Conservation (phyloP, 345 rosid species). For the Gossypium rotundifolium region DNA sequence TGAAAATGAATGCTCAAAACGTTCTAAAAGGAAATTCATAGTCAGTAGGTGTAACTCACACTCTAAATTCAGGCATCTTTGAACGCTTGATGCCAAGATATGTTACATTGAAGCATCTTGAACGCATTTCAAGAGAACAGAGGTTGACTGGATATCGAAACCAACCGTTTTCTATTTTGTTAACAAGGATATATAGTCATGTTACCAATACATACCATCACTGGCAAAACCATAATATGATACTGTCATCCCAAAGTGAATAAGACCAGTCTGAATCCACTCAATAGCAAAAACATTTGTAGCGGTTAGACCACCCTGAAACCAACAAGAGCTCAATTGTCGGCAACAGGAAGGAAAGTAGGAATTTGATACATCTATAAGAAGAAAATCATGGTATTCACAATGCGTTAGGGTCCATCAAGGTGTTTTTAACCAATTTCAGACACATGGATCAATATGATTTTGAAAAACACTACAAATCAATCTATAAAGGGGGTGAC, state of each 20-base stretch:
- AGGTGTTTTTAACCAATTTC: background rate
- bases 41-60: background rate
- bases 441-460: background rate
- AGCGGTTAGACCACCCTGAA: constrained; percentile 93
- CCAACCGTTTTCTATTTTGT: background rate
- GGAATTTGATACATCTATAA: background rate
- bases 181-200: background rate
- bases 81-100: background rate
- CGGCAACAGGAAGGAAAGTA: background rate
- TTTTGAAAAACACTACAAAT: background rate
- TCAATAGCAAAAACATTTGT: constrained; percentile 94
- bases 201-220: constrained; percentile 57
- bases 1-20: background rate
- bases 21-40: background rate
- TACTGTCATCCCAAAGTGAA: constrained; percentile 92
- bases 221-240: constrained; percentile 97
- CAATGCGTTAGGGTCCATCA: background rate
- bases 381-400: background rate
- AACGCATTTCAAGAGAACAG: background rate
- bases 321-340: constrained; percentile 14
- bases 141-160: background rate
- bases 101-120: background rate
- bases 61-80: background rate
- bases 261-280: constrained; percentile 80
- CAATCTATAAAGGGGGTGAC: background rate